These are phyloP conservation scores for Eurotiales sp. DNA, from an alignment of 2,329 filamentous ascomycete species.

Conservation along the genomic window DNA sequence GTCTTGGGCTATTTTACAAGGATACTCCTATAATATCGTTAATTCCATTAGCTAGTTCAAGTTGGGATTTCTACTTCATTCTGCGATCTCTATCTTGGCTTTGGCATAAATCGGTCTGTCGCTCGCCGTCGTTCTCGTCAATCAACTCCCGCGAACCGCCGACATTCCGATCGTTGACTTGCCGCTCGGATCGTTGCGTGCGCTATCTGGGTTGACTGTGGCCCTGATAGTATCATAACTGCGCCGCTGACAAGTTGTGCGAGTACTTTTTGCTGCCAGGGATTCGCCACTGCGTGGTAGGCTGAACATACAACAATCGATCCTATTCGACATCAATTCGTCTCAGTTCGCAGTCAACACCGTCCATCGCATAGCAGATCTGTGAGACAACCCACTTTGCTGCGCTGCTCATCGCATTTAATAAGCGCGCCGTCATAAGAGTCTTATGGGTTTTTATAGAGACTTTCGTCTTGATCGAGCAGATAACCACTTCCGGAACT, in stretches of 20 bases:
- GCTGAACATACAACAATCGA: neutral
- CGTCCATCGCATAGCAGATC: neutral
- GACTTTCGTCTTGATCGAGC: constrained; percentile 5
- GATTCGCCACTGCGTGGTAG: constrained; percentile 11
- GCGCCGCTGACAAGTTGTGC: neutral
- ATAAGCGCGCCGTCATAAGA: too few species aligned
- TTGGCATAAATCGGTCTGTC: too few species aligned
- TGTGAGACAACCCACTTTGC: constrained; percentile 8
- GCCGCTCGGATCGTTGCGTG: neutral
- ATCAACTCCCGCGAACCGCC: constrained; percentile 1
- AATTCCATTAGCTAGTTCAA: constrained; percentile 9
- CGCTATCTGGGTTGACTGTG: neutral
- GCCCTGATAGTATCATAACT: neutral
- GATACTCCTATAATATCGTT: constrained; percentile 4
- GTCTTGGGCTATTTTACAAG: neutral
- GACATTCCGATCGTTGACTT: neutral
- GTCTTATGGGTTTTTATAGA: constrained; percentile 13
- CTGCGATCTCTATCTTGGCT: too few species aligned
- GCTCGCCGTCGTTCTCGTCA: too few species aligned
- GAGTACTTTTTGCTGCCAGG: neutral
- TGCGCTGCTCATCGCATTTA: constrained; percentile 5
- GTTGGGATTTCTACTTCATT: neutral
- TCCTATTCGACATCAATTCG: neutral
- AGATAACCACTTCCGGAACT: constrained; percentile 1
- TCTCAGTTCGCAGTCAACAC: too few species aligned